Evolutionary conservation across 2,329 filamentous ascomycete genomes (phyloP).

Genomic region (Sporothrix variecibatus): DNA sequence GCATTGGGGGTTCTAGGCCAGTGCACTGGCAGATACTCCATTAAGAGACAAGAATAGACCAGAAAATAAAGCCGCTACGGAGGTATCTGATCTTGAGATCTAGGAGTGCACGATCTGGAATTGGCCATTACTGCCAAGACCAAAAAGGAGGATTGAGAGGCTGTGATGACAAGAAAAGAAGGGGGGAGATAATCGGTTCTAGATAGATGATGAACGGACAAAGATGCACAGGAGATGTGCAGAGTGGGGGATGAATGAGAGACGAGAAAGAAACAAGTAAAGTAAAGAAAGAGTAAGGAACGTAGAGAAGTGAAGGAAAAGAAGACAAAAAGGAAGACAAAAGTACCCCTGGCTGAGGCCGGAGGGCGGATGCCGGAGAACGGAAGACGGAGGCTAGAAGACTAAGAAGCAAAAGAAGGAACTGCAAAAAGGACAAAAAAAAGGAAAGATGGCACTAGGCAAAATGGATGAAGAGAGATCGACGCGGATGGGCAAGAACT

Average conservation of each 20-base stretch:
- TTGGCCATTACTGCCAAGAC: neutral
- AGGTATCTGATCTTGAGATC: neutral
- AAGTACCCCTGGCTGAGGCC: conserved; percentile 1
- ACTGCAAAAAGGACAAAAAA: neutral
- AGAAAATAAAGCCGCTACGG: neutral
- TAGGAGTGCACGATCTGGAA: neutral
- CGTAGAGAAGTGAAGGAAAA: neutral
- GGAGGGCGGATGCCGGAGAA: conserved; percentile 14
- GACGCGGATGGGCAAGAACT: neutral
- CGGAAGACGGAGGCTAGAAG: conserved; percentile 2
- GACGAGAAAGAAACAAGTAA: neutral
- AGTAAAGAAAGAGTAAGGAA: neutral
- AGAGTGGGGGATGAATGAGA: neutral
- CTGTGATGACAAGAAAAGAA: neutral
- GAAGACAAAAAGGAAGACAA: neutral
- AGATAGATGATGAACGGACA: conserved; percentile 11
- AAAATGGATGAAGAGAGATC: conserved; percentile 15
- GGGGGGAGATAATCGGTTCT: neutral
- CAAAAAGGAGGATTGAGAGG: neutral
- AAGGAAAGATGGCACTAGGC: neutral
- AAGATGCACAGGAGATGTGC: neutral
- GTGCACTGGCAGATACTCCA: neutral
- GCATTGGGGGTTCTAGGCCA: neutral
- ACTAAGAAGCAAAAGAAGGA: neutral
- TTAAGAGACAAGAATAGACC: neutral